A percentile compares a stretch with the other conserved stretches of the same genome.
These are phyloP conservation scores for Pholiota conissans DNA, from an alignment of 768 basidiomycete species.

Conservation along the genomic window DNA sequence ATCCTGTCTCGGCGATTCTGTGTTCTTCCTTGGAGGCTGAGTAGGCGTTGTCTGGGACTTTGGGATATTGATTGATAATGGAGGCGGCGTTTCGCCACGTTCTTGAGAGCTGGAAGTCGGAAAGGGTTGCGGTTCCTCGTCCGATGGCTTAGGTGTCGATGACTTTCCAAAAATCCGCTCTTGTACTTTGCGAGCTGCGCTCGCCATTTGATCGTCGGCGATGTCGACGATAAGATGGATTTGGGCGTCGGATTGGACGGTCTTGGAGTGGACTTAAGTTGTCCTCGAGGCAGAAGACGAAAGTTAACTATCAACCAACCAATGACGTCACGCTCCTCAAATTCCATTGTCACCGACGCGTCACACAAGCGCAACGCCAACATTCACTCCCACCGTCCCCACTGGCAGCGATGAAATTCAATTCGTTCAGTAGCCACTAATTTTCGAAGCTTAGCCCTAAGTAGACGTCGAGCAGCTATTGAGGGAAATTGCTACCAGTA, in stretches of 20 bases:
- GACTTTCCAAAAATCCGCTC: constrained; percentile 18
- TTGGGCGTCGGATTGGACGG: neutral
- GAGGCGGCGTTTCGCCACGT: constrained; percentile 35
- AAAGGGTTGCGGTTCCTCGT: constrained; percentile 6
- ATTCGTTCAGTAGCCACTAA: too few relatives aligned
- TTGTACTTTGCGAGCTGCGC: constrained; percentile 16
- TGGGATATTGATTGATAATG: constrained; percentile 70
- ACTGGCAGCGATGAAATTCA: too few relatives aligned
- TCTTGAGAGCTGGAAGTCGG: constrained; percentile 12
- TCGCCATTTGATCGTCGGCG: constrained; percentile 14
- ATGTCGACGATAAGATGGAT: neutral
- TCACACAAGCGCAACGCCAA: too few relatives aligned
- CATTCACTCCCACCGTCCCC: too few relatives aligned
- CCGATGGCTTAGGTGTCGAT: constrained; percentile 1
- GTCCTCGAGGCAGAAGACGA: neutral
- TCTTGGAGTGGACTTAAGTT: neutral
- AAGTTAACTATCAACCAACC: neutral
- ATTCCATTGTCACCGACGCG: neutral
- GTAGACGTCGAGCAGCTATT: too few relatives aligned
- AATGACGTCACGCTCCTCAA: neutral
- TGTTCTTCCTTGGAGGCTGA: constrained; percentile 47
- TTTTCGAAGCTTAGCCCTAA: too few relatives aligned
- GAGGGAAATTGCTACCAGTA: too few relatives aligned
- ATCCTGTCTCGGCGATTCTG: constrained; percentile 34
- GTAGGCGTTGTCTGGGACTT: constrained; percentile 41